Evolutionary conservation across 352 stramenopile genomes (phyloP), one percentile per base, ranked within the genome.

Genomic region (Pythium folliculosum): DNA sequence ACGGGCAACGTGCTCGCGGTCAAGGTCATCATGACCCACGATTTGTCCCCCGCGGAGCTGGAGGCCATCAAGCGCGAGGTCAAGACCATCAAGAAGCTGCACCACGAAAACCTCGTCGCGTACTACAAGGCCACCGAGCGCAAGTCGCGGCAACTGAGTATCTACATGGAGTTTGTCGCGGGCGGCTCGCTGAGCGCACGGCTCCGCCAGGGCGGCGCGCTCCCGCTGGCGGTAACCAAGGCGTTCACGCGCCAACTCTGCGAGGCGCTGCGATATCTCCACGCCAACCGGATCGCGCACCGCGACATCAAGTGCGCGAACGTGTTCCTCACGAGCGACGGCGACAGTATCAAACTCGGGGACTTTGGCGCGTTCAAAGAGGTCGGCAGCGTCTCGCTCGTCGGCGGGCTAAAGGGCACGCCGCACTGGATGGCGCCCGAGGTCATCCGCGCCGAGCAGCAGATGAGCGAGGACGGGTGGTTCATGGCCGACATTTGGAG

Each of bases 381-480:
- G 48, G 73, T 90, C 17, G 83, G 83, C 21, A 84, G 73, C 19
- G 73, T 77, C 4, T 92, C 81, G 32, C 72, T 96, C 16, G 77
- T 94, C 3, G 81, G 77, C 6, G 88, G 90, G 0, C 65, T 97
- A 30, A 96, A 96, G 64, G 91, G 92, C 1, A 97, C 92, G 3
- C 88, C 90, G 0, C 89, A 94, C 37, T 98, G 91, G 91, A 98
- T 97, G 90, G 92, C 92, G 0, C 92, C 91, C 0, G 92, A 97
- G 52, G 84, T 98, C 13, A 97, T 97, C 50, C 70, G 78, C 22
- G 57, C 56, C 8, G 78, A 87, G 50, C 67, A 88, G 64, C 69
- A 82, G 2, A 77, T 64, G 6, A 82, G 60, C 52, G 72, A 84
- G 32, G 81, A 90, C 48, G 77, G 82, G 21, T 97, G 91, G 91